Conservation (phyloP, 202 grass and related monocot genomes). For the Schoenoplectus triqueter region DNA sequence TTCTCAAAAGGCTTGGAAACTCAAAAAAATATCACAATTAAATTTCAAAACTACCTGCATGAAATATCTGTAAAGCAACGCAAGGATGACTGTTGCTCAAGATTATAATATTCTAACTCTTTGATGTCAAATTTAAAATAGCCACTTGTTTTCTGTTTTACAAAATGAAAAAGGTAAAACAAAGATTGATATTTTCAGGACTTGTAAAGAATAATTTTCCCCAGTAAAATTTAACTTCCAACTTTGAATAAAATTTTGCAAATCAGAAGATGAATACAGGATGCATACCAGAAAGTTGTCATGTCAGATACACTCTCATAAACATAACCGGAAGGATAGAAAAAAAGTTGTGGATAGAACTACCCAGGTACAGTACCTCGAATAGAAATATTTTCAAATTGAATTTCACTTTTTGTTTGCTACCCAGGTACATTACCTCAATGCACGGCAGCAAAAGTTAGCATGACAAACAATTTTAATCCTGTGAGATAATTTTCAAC, state of each 20-base stretch:
- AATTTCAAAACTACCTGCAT: constrained; percentile 14
- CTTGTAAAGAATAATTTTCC: background rate
- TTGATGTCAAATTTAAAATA: constrained; percentile 14
- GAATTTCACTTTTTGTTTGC: background rate
- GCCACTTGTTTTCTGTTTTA: background rate
- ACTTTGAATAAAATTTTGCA: background rate
- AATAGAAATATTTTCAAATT: background rate
- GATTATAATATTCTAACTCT: background rate
- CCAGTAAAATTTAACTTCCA: background rate
- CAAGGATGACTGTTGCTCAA: background rate
- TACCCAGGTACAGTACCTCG: constrained; percentile 1
- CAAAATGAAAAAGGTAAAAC: background rate
- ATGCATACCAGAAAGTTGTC: constrained; percentile 26
- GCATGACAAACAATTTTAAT: background rate
- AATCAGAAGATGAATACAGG: constrained; percentile 21
- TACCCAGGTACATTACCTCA: background rate
- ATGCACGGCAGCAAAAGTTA: background rate
- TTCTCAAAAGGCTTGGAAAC: background rate
- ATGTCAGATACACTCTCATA: constrained; percentile 17
- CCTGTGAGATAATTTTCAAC: constrained; percentile 5
- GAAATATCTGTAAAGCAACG: constrained; percentile 19
- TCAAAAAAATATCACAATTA: constrained; percentile 7
- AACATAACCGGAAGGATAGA: background rate
- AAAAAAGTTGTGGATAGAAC: background rate
- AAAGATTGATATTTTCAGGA: background rate